phyloP scores from a whole-genome alignment of 345 rosid genomes.

The Citrus medica region DNA sequence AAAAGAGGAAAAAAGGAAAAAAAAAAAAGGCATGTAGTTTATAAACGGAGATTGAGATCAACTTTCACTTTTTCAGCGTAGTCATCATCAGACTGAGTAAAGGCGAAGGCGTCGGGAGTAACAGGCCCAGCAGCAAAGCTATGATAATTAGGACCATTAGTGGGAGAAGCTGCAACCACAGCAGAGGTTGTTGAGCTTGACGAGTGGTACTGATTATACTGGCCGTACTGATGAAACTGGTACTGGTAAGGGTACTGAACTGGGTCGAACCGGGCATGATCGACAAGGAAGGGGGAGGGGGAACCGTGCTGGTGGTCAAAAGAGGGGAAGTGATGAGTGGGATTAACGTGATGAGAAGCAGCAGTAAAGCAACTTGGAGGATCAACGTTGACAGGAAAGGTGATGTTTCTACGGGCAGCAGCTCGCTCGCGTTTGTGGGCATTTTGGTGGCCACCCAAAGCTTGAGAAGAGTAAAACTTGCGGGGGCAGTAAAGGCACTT shows the following conservation, averaged over 20 bases:
- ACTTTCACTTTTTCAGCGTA: slow-evolving; percentile 24
- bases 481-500: slow-evolving; percentile 84
- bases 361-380: background rate
- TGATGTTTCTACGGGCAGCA: slow-evolving; percentile 59
- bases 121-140: background rate
- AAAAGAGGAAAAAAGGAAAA: too few relatives aligned
- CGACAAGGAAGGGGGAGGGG: background rate
- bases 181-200: slow-evolving; percentile 3
- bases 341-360: background rate
- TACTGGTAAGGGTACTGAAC: background rate
- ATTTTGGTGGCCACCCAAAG: slow-evolving; percentile 97
- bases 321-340: slow-evolving; percentile 8
- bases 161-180: background rate
- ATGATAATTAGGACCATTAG: background rate
- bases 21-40: background rate
- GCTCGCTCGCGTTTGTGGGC: slow-evolving; percentile 98
- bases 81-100: slow-evolving; percentile 3
- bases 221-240: slow-evolving; percentile 8
- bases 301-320: background rate
- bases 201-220: background rate
- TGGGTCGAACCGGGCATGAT: background rate
- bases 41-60: slow-evolving; percentile 51
- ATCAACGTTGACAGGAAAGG: slow-evolving; percentile 8
- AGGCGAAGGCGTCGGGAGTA: slow-evolving; percentile 3
- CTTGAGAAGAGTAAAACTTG: slow-evolving; percentile 90